Base-by-base conservation (phyloP, 129 eudicot genomes). In the Escallonia rubra region DNA sequence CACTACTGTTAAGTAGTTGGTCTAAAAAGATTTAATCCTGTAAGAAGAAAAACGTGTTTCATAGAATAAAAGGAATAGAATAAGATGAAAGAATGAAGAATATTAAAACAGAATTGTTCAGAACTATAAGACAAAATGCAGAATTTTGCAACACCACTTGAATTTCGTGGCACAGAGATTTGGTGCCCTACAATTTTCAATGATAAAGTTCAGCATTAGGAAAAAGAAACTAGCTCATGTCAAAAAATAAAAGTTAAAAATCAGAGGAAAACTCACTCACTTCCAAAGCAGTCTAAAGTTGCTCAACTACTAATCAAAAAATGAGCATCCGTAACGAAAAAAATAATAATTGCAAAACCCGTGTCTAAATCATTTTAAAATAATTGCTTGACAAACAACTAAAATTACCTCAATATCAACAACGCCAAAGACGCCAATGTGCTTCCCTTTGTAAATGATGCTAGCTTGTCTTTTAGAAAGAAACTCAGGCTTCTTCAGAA, bases 391-490 rank as follows among this genome's bases (percentile, higher is more conserved):
- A 55, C 41, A 44, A 64, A 57, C 45, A 48, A 66, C 40, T 57
- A 11, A 63, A 49, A 14, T 23, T 86, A 93, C 98, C 98, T 89
- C 86, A 34, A 96, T 96, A 63, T 93, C 95, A 65, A 93, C 98
- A 46, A 93, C 86, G 64, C 98, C 98, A 63, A 93, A 93, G 71
- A 78, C 80, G 59, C 98, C 98, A 5, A 93, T 84, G 48, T 55
- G 71, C 79, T 82, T 82, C 63, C 98, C 98, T 82, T 84, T 84
- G 81, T 79, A 89, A 64, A 89, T 80, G 74, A 93, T 77, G 79
- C 78, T 80, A 51, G 98, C 98, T 78, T 93, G 98, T 79, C 98
- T 86, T 56, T 96, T 95, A n/a, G 79, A 52, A 5, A 93, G 85
- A 82, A 84, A 93, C 76, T 89, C 95, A 6, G 96, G 96, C 67